Evolutionary conservation across 495 filamentous ascomycete genomes (phyloP), one percentile per base, ranked within the genome.

Genomic region (Hypoxylon intermedium): DNA sequence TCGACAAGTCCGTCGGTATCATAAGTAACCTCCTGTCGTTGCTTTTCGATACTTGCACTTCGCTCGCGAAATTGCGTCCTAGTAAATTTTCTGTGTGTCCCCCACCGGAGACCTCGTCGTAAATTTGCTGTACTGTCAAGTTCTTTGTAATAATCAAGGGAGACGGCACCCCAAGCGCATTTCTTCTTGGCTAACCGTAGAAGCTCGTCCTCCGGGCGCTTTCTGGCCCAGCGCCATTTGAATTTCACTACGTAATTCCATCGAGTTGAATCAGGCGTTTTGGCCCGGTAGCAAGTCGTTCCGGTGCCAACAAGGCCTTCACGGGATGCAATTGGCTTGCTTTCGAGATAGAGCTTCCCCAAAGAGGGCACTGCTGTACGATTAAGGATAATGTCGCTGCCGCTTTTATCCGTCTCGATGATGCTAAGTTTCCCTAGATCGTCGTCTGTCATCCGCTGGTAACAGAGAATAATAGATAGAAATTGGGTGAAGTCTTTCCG

Each of bases 401-500:
- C 62, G 33, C 21, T 59, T 28, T 67, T 18, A 45, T 63, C 63
- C 19, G 28, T 63, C 40, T 55, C 5, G 26, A 70, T 62, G 34
- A 68, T 64, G 36, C 44, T 55, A 37, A 1, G 44, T 52, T 55
- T 64, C 36, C 58, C 60, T 19, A 65, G 54, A 7, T 66, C 61
- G 19, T 58, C 28, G 24, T 67, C 58, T 31, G 58, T 62, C 62
- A 72, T 69, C 53, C 42, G 55, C 47, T 58, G 58, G 41, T 72
- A 69, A 44, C 56, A 62, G 21, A 62, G 60, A 62, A 67, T 47
- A 44, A 67, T 28, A 30, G 62, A 65, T 44, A 72, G 66, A 49
- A 72, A 72, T 51, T 65, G 62, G 31, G 63, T 45, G 33, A 59
- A 63, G 20, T 78, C 58, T 49, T 72, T 45, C 41, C 67, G 67